phyloP scores from a whole-genome alignment of 306 rosid species.

The Malus sylvestris region DNA sequence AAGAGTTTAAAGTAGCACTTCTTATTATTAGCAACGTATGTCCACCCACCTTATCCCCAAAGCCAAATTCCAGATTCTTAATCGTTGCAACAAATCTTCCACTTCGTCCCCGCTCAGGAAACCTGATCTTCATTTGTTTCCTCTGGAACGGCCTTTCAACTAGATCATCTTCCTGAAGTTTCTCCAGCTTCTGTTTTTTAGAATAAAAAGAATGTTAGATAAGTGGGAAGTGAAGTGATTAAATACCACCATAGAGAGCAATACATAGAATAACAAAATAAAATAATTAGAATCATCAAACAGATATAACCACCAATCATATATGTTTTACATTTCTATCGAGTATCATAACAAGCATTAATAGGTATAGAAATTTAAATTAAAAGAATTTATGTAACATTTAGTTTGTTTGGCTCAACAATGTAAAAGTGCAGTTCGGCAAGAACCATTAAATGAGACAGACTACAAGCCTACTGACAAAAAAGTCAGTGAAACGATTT shows the following conservation, averaged over 20 bases:
- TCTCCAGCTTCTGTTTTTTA: slow-evolving; percentile 85
- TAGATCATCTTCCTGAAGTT: slow-evolving; percentile 74
- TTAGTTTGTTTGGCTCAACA: not conserved
- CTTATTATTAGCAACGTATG: slow-evolving; percentile 1
- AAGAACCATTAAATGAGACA: not conserved
- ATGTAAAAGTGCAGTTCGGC: not conserved
- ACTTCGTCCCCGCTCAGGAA: slow-evolving; percentile 91
- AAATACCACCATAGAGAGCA: slow-evolving; percentile 10
- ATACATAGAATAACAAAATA: not conserved
- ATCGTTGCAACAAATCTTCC: slow-evolving; percentile 73
- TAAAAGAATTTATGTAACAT: not conserved
- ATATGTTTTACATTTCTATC: not conserved
- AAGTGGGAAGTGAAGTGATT: not conserved
- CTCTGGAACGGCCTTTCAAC: slow-evolving; percentile 90
- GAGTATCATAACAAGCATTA: not conserved
- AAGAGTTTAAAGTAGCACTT: not conserved
- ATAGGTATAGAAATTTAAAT: not conserved
- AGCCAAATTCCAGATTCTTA: slow-evolving; percentile 70
- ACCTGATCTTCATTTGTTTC: slow-evolving; percentile 93
- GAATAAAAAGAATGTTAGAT: slow-evolving; percentile 17
- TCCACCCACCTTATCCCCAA: slow-evolving; percentile 66
- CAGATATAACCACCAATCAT: not conserved
- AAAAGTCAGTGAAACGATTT: not conserved
- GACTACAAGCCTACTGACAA: not conserved
- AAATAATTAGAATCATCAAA: not conserved